Percentiles rank a stretch among this genome's conserved stretches.
These are phyloP conservation scores for Cryomyces minteri DNA, from an alignment of 495 filamentous ascomycete species.

Conservation along the genomic window DNA sequence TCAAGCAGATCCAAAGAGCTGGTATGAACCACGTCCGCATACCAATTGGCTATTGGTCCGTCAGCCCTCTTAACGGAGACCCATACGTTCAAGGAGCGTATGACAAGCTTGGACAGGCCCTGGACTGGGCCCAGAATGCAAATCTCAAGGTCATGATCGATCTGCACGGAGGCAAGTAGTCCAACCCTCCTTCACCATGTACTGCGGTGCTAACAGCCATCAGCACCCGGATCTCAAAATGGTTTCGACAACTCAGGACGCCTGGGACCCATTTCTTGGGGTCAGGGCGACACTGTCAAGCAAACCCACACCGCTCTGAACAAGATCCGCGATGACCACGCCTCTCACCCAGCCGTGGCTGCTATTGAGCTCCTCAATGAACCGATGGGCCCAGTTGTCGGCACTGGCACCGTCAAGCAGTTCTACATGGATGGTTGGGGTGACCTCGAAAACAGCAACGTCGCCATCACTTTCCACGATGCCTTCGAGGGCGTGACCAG, in stretches of 20 bases:
- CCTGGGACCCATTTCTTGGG: constrained; percentile 18
- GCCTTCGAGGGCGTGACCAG: constrained; percentile 19
- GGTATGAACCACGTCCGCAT: constrained; percentile 67
- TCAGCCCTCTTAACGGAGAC: constrained; percentile 36
- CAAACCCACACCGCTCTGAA: constrained; percentile 20
- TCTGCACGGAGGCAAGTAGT: constrained; percentile 41
- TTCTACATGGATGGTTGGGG: constrained; percentile 26
- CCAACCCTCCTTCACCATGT: not conserved
- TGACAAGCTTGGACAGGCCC: constrained; percentile 41
- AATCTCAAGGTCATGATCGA: constrained; percentile 54
- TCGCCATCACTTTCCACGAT: constrained; percentile 22
- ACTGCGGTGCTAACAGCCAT: not conserved
- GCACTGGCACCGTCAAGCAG: constrained; percentile 18
- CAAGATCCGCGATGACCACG: constrained; percentile 20
- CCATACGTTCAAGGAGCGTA: constrained; percentile 61
- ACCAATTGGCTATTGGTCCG: constrained; percentile 64
- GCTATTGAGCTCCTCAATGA: constrained; percentile 24
- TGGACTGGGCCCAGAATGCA: constrained; percentile 44
- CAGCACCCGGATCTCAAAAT: constrained; percentile 22
- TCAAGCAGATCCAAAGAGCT: constrained; percentile 39
- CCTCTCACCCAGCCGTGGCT: constrained; percentile 17
- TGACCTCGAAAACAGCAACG: constrained; percentile 15
- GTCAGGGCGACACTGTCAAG: constrained; percentile 17
- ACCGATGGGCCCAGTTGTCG: constrained; percentile 18
- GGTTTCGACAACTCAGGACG: constrained; percentile 24